Evolutionary conservation across 2,329 filamentous ascomycete species (phyloP), one percentile per base, ranked within the genome.

Genomic region (Aspergillus amoenus): DNA sequence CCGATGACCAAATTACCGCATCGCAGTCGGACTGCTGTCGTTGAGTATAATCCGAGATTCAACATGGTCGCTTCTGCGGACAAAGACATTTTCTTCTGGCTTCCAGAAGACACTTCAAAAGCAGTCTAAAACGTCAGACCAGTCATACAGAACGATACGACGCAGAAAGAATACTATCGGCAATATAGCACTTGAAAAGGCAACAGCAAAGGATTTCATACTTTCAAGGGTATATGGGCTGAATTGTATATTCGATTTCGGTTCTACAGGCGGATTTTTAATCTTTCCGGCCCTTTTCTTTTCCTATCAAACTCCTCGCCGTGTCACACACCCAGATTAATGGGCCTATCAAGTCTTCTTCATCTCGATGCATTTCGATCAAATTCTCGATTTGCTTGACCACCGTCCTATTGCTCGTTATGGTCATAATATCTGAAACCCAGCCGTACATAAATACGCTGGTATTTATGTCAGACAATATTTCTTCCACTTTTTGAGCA

Each of bases 61-160:
- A 97, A 97, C 74, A 87, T 97, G 78, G 83, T 97, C 64, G 93
- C 91, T 8, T 94, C 88, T 44, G 94, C 91, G 3, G 93, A 97
- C 66, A 88, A 88, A 68, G 92, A 97, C 53, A 79, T 91, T 59
- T 76, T 90, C 18, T 90, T 93, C 66, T 93, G 89, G 89, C 73
- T 90, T 37, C 89, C 89, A 1, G 88, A 91, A 70, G 83, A 85
- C 43, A 59, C 60, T 40, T 61, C 67, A n/a, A 71, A 68, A 57
- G 51, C 65, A 6, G 59, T 69, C 2, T 71, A 76, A 39, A 72
- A 74, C 4, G 61, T 73, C 70, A 65, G 22, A 24, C 7, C 27
- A 22, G 12, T 6, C 37, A 46, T 21, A 13, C 5, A 47, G 17
- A n/a, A 22, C 27, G n/a, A 42, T 24, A 46, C 30, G n/a, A 12